phyloP scores from a whole-genome alignment of 2,329 filamentous ascomycete genomes.

The Penicillium corylophilum region DNA sequence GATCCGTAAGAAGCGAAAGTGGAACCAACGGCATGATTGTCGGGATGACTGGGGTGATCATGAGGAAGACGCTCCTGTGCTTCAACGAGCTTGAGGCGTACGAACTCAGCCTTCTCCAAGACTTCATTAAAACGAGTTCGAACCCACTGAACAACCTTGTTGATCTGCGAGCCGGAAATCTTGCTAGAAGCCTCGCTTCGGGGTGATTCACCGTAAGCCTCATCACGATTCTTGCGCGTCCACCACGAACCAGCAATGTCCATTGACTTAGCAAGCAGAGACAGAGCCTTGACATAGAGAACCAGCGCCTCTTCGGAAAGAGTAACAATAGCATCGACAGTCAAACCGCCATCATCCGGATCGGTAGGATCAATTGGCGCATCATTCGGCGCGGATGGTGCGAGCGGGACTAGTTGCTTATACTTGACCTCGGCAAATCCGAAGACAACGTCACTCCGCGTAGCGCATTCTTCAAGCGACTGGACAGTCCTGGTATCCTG shows the following conservation, averaged over 20 bases:
- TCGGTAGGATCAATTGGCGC: slow-evolving; percentile 44
- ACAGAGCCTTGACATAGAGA: slow-evolving; percentile 90
- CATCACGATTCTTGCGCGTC: slow-evolving; percentile 71
- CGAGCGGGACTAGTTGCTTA: slow-evolving; percentile 87
- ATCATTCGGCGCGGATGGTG: slow-evolving; percentile 61
- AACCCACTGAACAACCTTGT: slow-evolving; percentile 93
- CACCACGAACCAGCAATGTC: slow-evolving; percentile 94
- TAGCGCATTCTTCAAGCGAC: slow-evolving; percentile 86
- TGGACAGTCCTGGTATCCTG: slow-evolving; percentile 79
- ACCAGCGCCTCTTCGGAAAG: slow-evolving; percentile 94
- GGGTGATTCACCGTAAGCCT: slow-evolving; percentile 50
- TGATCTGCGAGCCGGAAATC: slow-evolving; percentile 69
- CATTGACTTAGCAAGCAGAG: slow-evolving; percentile 89
- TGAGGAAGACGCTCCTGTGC: slow-evolving; percentile 79
- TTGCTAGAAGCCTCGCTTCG: slow-evolving; percentile 49
- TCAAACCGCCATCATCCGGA: slow-evolving; percentile 69
- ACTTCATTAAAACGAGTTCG: slow-evolving; percentile 94
- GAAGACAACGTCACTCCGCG: slow-evolving; percentile 91
- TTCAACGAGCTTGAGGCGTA: slow-evolving; percentile 82
- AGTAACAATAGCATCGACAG: slow-evolving; percentile 77
- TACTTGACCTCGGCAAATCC: slow-evolving; percentile 98
- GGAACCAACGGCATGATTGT: slow-evolving; percentile 66
- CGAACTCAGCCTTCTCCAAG: slow-evolving; percentile 90
- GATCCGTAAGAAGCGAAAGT: slow-evolving; percentile 61
- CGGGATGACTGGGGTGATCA: slow-evolving; percentile 83